These are phyloP conservation scores for Apostasia ramifera DNA, from an alignment of 106 monocot genomes.

Conservation along the genomic window DNA sequence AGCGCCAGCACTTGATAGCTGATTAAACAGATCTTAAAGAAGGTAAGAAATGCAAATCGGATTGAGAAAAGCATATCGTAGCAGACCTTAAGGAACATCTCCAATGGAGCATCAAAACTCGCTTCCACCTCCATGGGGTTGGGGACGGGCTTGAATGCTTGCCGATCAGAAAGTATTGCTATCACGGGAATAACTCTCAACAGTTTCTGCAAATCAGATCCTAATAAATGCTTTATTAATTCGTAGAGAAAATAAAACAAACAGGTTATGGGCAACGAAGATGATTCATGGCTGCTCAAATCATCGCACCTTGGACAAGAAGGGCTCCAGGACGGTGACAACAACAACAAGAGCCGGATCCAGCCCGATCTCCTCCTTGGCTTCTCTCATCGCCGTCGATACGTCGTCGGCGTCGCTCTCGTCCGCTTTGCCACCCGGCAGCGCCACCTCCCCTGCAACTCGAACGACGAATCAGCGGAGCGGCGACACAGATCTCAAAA, in stretches of 20 bases:
- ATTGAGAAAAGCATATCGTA: background rate
- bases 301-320: conserved; percentile 53
- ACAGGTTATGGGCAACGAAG: background rate
- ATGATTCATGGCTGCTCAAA: background rate
- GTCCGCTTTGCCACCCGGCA: conserved; percentile 44
- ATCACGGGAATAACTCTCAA: conserved; percentile 71
- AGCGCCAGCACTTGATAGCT: too few relatives aligned
- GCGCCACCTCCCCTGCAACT: conserved; percentile 52
- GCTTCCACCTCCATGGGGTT: conserved; percentile 69
- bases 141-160: conserved; percentile 46
- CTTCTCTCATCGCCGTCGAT: conserved; percentile 38
- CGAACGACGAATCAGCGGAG: background rate
- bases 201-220: conserved; percentile 48
- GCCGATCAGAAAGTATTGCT: conserved; percentile 46
- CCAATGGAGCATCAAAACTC: conserved; percentile 80
- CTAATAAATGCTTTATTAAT: too few relatives aligned
- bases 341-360: conserved; percentile 40
- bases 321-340: conserved; percentile 51
- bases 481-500: background rate
- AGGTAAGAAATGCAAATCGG: too few relatives aligned
- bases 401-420: conserved; percentile 34
- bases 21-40: too few relatives aligned
- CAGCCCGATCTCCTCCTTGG: conserved; percentile 45
- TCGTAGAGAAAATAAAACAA: too few relatives aligned
- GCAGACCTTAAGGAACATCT: conserved; percentile 85